Conservation (phyloP, 768 basidiomycete genomes). For the Naganishia friedmannii region DNA sequence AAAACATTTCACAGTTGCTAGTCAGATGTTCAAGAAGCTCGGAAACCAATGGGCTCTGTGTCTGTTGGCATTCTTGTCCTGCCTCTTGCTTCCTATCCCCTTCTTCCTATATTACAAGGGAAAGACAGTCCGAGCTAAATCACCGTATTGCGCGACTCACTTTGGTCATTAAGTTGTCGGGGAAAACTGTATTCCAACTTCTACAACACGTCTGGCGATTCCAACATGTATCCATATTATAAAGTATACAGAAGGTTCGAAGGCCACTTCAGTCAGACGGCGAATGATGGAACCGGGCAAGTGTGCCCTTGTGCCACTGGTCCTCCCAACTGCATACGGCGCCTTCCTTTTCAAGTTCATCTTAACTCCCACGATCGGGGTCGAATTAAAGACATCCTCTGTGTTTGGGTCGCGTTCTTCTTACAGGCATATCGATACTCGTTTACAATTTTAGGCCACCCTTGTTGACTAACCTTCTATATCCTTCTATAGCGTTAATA, state of each 20-base stretch:
- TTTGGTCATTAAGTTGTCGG: conserved; percentile 31
- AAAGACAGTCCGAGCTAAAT: conserved; percentile 33
- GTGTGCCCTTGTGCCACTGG: no score
- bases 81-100: conserved; percentile 40
- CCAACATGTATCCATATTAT: no score
- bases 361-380: no score
- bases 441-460: not conserved
- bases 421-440: no score
- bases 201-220: no score
- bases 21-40: conserved; percentile 41
- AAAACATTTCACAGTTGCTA: conserved; percentile 31
- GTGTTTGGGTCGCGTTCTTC: no score
- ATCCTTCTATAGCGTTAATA: not conserved
- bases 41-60: conserved; percentile 45
- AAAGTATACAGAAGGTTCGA: no score
- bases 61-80: conserved; percentile 37
- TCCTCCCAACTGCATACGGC: no score
- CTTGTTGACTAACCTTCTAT: not conserved
- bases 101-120: conserved; percentile 40
- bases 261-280: not conserved
- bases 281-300: not conserved
- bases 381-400: no score
- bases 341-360: no score
- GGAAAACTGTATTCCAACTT: no score
- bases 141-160: conserved; percentile 42